Base-by-base conservation (phyloP, 2,329 filamentous ascomycete genomes). In the Monilinia laxa region DNA sequence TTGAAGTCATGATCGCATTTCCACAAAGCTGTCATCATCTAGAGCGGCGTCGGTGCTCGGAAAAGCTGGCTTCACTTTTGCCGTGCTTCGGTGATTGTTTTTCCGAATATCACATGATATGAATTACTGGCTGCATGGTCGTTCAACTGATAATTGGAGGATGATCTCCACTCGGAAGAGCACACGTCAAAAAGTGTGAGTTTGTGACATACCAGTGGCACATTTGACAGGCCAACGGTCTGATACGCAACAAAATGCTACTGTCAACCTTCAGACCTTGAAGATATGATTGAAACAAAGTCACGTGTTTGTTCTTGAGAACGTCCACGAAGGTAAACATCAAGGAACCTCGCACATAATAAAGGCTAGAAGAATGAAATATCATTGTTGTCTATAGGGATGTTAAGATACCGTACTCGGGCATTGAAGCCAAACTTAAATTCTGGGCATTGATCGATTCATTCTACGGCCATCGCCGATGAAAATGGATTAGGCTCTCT, bases 1-100 rank as follows among this genome's bases (percentile, higher is more conserved):
- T 67, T 59, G 20, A 31, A 25, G 56, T 38, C 31, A 16, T 47
- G 53, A 42, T 59, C 63, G 35, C 63, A 65, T 31, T 54, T 57
- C 20, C 42, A 47, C 45, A 65, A 67, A 67, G 52, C 35, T 67
- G 65, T 58, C 59, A 64, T 67, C 53, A 59, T 67, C 40, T 47
- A 10, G n/a, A 35, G 9, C 20, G 18, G 31, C 14, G 18, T 20
- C 45, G 47, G 35, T 45, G 12, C 14, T 35, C 45, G 63, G 55
- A 52, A 18, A 52, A 60, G 31, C 42, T 18, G n/a, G 4, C n/a
- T 23, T 31, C 35, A 18, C 20, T 51, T 25, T 38, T 0, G 12
- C 35, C 20, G 58, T 14, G 12, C 4, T 42, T 42, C 14, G 4
- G 25, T 3, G 9, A 25, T 11, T 23, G 31, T 42, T 54, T 51